Conservation (phyloP, 495 filamentous ascomycete genomes). For the Penicillium pulvis region DNA sequence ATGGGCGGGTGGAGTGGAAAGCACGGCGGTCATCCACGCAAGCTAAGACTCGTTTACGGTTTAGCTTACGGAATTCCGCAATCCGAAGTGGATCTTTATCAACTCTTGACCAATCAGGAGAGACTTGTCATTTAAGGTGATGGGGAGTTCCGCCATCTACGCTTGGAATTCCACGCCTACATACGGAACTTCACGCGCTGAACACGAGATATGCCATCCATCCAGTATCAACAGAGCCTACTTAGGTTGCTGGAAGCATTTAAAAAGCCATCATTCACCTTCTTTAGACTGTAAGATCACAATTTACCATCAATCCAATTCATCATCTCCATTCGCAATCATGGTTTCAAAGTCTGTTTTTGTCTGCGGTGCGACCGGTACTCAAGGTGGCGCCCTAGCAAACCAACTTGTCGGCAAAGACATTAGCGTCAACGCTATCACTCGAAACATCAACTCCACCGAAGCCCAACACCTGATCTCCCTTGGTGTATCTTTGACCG, state of each 20-base stretch:
- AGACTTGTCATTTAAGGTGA: neutral
- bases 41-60: constrained; percentile 2
- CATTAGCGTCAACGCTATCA: constrained; percentile 43
- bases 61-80: constrained; percentile 36
- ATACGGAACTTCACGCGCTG: neutral
- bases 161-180: neutral
- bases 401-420: constrained; percentile 38
- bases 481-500: constrained; percentile 40
- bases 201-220: neutral
- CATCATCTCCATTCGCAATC: neutral
- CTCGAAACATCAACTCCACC: constrained; percentile 36
- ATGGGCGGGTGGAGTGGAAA: constrained; percentile 2
- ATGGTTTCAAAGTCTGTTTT: constrained; percentile 27
- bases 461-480: constrained; percentile 36
- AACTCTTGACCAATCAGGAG: neutral
- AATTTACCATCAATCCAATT: neutral
- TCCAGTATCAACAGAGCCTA: neutral
- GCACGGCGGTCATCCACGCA: neutral
- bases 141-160: neutral
- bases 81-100: constrained; percentile 13
- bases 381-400: constrained; percentile 48
- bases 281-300: neutral
- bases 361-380: constrained; percentile 52
- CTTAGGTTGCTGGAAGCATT: neutral
- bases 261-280: neutral